Percentiles rank a stretch among this genome's conserved stretches.
Conservation (phyloP, 2,329 filamentous ascomycete species). For the Ceratocystiopsis minuta region DNA sequence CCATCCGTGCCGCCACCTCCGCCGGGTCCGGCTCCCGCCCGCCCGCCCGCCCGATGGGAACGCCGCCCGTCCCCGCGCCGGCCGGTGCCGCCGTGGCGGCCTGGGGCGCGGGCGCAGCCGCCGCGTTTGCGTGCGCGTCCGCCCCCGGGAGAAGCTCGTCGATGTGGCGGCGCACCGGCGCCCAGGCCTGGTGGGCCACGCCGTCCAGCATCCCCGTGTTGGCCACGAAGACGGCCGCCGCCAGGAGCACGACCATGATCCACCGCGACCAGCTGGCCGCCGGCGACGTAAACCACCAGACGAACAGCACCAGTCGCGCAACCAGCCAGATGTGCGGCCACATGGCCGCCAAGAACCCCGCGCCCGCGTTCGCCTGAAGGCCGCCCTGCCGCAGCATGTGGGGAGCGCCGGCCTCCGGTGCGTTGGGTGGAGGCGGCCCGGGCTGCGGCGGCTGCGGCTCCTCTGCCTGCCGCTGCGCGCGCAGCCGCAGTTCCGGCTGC, state of each 20-base stretch:
- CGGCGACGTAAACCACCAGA: slow-evolving; percentile 46
- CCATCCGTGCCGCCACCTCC: slow-evolving; percentile 33
- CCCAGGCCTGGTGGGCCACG: slow-evolving; percentile 34
- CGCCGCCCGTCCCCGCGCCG: slow-evolving; percentile 10
- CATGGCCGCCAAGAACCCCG: slow-evolving; percentile 23
- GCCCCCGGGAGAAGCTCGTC: slow-evolving; percentile 40
- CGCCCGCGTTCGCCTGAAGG: slow-evolving; percentile 21
- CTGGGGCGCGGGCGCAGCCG: background rate
- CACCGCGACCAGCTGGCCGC: slow-evolving; percentile 41
- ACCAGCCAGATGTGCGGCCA: slow-evolving; percentile 47
- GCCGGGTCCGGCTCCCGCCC: slow-evolving; percentile 24
- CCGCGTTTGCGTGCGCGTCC: slow-evolving; percentile 6
- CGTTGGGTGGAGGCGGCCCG: slow-evolving; percentile 9
- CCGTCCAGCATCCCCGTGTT: slow-evolving; percentile 42
- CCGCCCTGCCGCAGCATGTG: slow-evolving; percentile 3
- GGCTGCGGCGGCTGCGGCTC: slow-evolving; percentile 7
- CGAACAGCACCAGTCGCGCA: slow-evolving; percentile 37
- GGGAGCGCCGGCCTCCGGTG: background rate
- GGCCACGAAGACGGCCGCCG: slow-evolving; percentile 36
- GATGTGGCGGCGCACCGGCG: slow-evolving; percentile 38
- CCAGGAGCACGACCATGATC: slow-evolving; percentile 34
- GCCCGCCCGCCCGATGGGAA: slow-evolving; percentile 1
- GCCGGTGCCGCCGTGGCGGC: background rate
- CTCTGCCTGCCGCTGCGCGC: slow-evolving; percentile 11
- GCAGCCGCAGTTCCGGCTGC: background rate